Conservation (phyloP, 371 early-diverging fungal species). For the Mucor lusitanicus region DNA sequence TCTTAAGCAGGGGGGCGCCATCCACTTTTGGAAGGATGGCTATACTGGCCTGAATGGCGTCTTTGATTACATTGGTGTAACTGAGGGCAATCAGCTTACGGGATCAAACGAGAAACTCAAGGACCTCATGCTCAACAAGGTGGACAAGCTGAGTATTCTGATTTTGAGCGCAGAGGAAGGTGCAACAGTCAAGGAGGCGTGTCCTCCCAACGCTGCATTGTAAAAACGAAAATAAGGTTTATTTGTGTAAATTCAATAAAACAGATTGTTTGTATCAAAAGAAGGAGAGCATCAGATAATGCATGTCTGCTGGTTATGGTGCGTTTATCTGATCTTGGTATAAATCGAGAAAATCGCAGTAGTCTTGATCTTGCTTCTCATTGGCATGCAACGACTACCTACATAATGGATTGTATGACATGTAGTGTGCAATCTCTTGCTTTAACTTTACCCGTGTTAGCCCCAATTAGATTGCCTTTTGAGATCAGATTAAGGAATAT, state of each 20-base stretch:
- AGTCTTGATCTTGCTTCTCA: too few relatives aligned
- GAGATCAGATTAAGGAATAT: constrained; percentile 3
- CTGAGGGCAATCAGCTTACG: constrained; percentile 40
- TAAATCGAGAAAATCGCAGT: too few relatives aligned
- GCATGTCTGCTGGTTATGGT: too few relatives aligned
- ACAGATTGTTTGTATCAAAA: neutral
- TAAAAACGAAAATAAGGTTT: neutral
- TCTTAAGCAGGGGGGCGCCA: constrained; percentile 26
- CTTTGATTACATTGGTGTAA: constrained; percentile 61
- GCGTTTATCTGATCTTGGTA: too few relatives aligned
- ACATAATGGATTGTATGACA: neutral
- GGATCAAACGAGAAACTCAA: constrained; percentile 11
- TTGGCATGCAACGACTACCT: too few relatives aligned
- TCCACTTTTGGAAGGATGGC: constrained; percentile 65
- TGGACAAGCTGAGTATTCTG: constrained; percentile 43
- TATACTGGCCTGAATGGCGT: constrained; percentile 63
- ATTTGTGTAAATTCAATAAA: neutral
- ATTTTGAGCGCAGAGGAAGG: constrained; percentile 34
- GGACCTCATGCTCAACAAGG: constrained; percentile 13
- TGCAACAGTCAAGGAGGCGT: constrained; percentile 42
- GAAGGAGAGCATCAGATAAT: neutral
- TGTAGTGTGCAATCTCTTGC: too few relatives aligned
- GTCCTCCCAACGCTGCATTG: constrained; percentile 27
- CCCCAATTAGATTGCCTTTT: neutral
- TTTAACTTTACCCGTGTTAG: neutral